Percentiles rank a stretch among this genome's conserved stretches.
phyloP scores from a whole-genome alignment of 768 basidiomycete genomes.

The Termitomyces sp. region DNA sequence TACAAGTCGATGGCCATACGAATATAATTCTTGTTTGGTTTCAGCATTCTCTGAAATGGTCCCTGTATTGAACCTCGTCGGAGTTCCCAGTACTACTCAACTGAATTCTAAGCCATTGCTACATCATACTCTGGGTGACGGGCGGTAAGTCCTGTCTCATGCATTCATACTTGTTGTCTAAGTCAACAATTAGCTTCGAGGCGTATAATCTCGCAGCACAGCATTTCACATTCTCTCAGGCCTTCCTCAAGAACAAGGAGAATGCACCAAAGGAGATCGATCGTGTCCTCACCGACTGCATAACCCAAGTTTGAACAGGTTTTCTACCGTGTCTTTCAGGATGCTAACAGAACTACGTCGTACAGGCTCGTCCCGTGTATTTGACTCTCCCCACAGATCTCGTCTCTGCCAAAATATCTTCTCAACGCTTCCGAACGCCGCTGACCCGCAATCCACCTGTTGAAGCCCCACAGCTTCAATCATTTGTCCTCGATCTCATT shows the following conservation, averaged over 20 bases:
- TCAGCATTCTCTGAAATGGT: too few species aligned
- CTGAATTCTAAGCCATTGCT: too few species aligned
- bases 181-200: slow-evolving; percentile 46
- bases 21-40: neutral
- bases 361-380: too few species aligned
- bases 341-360: neutral
- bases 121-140: too few species aligned
- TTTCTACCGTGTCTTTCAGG: neutral
- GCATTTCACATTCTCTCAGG: slow-evolving; percentile 70
- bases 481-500: slow-evolving; percentile 71
- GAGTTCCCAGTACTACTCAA: too few species aligned
- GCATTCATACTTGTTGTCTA: neutral
- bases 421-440: too few species aligned
- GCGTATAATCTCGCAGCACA: slow-evolving; percentile 73
- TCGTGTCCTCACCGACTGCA: too few species aligned
- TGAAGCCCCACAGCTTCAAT: slow-evolving; percentile 56
- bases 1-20: neutral
- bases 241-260: slow-evolving; percentile 44
- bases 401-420: too few species aligned
- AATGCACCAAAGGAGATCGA: slow-evolving; percentile 46
- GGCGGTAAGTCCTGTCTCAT: neutral
- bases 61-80: too few species aligned
- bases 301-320: slow-evolving; percentile 23
- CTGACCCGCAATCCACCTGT: slow-evolving; percentile 22
- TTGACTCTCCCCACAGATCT: too few species aligned